Evolutionary conservation across 2,329 filamentous ascomycete genomes (phyloP).

Genomic region (Cladophialophora bantiana): DNA sequence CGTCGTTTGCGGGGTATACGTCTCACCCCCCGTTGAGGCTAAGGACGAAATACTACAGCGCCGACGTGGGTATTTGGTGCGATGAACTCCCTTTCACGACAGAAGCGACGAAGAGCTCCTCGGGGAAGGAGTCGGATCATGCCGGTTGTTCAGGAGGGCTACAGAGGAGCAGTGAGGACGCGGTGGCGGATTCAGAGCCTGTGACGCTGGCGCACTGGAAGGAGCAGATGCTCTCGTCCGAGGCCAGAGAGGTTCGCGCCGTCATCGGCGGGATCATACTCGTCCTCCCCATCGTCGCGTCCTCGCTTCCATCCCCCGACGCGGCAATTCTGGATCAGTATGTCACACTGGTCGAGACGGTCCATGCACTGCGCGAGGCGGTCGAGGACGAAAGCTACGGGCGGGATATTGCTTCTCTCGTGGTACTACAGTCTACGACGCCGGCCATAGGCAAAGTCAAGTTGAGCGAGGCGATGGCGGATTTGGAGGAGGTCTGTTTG

Average conservation of each 20-base stretch:
- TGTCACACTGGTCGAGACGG: constrained; percentile 46
- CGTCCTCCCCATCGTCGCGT: constrained; percentile 42
- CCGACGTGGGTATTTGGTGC: constrained; percentile 56
- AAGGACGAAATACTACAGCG: constrained; percentile 53
- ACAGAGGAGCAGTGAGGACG: not conserved
- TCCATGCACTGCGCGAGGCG: constrained; percentile 48
- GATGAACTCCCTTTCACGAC: constrained; percentile 49
- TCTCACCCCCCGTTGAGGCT: constrained; percentile 52
- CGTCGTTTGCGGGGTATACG: constrained; percentile 55
- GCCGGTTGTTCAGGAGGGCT: not conserved
- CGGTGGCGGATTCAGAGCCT: not conserved
- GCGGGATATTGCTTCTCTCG: constrained; percentile 32
- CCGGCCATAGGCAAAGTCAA: constrained; percentile 25
- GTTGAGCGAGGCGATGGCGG: constrained; percentile 33
- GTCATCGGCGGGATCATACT: constrained; percentile 54
- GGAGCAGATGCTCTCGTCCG: constrained; percentile 50
- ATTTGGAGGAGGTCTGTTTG: constrained; percentile 52
- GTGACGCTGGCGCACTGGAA: constrained; percentile 45
- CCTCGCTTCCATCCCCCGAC: constrained; percentile 8
- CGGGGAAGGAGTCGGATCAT: not conserved
- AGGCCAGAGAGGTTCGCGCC: constrained; percentile 53
- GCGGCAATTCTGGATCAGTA: constrained; percentile 31
- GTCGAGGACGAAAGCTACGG: constrained; percentile 53
- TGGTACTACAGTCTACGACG: constrained; percentile 24
- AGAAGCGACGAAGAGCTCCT: not conserved